Percentiles rank a stretch among this genome's conserved stretches.
These are phyloP conservation scores for Xylaria bambusicola DNA, from an alignment of 495 filamentous ascomycete species.

Conservation along the genomic window DNA sequence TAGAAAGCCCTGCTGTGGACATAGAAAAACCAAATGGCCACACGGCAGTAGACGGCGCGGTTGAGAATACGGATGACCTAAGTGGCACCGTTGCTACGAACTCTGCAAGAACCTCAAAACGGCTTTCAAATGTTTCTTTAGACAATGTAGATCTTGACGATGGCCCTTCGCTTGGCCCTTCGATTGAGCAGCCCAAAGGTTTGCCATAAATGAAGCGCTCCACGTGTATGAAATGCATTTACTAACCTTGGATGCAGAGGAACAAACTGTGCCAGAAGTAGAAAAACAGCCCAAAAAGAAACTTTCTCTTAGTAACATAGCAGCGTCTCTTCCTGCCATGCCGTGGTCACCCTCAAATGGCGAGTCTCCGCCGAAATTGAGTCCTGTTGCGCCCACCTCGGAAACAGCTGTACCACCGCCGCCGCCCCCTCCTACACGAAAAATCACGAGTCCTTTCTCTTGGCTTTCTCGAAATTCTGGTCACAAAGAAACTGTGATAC, in stretches of 20 bases:
- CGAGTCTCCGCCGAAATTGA: conserved; percentile 41
- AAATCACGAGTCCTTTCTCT: conserved; percentile 77
- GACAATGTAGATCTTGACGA: conserved; percentile 72
- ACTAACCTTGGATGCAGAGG: conserved; percentile 15
- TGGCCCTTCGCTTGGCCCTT: conserved; percentile 47
- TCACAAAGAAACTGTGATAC: conserved; percentile 58
- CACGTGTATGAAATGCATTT: neutral
- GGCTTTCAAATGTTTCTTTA: conserved; percentile 64
- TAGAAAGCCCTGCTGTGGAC: conserved; percentile 26
- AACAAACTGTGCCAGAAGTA: conserved; percentile 18
- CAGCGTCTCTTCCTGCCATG: conserved; percentile 53
- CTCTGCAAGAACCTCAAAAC: conserved; percentile 60
- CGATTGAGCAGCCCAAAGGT: conserved; percentile 40
- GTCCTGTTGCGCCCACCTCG: conserved; percentile 36
- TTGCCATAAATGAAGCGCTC: neutral
- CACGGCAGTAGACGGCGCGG: conserved; percentile 21
- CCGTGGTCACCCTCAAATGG: conserved; percentile 51
- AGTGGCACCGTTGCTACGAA: conserved; percentile 47
- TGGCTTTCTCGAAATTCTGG: conserved; percentile 80
- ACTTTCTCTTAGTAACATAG: conserved; percentile 50
- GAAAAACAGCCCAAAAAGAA: conserved; percentile 39
- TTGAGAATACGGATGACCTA: conserved; percentile 25
- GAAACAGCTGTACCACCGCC: conserved; percentile 46
- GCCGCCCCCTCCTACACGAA: conserved; percentile 55
- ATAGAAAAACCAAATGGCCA: conserved; percentile 31